Evolutionary conservation across 495 filamentous ascomycete genomes (phyloP).

Genomic region (Astrocystis sublimbata): DNA sequence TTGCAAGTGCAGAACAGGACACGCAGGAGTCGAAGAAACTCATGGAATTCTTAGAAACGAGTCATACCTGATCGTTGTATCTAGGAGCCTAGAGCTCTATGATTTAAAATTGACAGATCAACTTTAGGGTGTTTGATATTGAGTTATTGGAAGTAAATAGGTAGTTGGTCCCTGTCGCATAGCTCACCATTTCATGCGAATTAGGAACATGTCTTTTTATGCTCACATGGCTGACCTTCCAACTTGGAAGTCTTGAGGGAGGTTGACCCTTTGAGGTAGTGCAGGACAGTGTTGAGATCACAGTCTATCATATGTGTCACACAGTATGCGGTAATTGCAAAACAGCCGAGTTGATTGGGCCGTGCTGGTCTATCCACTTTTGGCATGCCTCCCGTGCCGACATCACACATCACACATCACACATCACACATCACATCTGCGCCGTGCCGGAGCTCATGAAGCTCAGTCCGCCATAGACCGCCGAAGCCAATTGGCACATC

Average conservation of each 20-base stretch:
- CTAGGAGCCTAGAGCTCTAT: too few species aligned
- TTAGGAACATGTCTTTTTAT: too few species aligned
- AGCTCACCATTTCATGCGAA: too few species aligned
- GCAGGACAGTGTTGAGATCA: neutral
- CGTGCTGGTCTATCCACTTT: conserved; percentile 18
- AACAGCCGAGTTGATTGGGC: conserved; percentile 22
- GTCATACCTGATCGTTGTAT: neutral
- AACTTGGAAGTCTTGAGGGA: neutral
- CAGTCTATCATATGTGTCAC: neutral
- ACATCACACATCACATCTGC: too few species aligned
- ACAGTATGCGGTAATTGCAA: conserved; percentile 21
- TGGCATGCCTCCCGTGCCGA: conserved; percentile 21
- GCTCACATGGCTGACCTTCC: too few species aligned
- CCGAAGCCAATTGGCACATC: conserved; percentile 30
- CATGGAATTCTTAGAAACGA: neutral
- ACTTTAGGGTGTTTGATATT: too few species aligned
- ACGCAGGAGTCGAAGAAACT: conserved; percentile 23
- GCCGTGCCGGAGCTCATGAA: conserved; percentile 16
- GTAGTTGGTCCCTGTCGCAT: too few species aligned
- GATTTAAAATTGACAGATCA: too few species aligned
- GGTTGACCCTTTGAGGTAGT: neutral
- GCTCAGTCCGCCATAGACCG: conserved; percentile 14
- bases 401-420: too few species aligned
- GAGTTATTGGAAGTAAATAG: too few species aligned
- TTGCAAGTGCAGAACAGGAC: conserved; percentile 29